Evolutionary conservation across 768 basidiomycete species (phyloP), one percentile per base, ranked within the genome.

Genomic region (Dendrothele bispora): DNA sequence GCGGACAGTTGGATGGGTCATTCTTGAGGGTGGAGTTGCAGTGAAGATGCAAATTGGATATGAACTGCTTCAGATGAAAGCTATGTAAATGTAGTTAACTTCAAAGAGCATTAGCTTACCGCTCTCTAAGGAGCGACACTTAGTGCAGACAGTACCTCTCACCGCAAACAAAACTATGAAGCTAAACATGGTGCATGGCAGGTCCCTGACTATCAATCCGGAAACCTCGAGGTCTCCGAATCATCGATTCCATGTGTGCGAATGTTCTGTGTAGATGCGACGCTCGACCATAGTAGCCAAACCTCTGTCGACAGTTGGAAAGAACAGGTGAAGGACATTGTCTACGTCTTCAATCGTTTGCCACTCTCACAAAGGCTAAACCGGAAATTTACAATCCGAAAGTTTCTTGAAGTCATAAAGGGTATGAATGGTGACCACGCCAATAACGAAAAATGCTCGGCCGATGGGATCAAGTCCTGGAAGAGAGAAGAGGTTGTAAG

Each of bases 391-490:
- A 17, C 40, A 7, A 11, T 32, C 25, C 25, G n/a, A 2, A 29
- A 42, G 5, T 50, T 37, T 37, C 24, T 25, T 10, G 22, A 37
- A 4, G 50, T 48, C 25, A 15, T 56, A 11, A 50, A 30, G 18
- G 56, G 51, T 1, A 62, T 64, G 58, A 51, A 53, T 39, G 52
- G 57, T 1, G 64, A 65, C 37, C 64, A 65, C 37, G 62, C 62
- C 7, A 38, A 34, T 3, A 37, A 29, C 1, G 55, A 64, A 46
- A 64, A 64, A 45, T 45, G 45, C 5, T 48, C 46, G 2, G 55
- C 51, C 7, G 27, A 32, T 1, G 26, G 52, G 10, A 27, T 61
- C 26, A 22, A 57, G n/a, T 54, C 49, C 8, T 44, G 34, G 35
- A 62, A 63, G 48, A 20, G 47, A 17, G 45, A 51, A 1, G 44